Conservation (phyloP, 1,284 basidiomycete genomes). For the Pisolithus thermaeus region DNA sequence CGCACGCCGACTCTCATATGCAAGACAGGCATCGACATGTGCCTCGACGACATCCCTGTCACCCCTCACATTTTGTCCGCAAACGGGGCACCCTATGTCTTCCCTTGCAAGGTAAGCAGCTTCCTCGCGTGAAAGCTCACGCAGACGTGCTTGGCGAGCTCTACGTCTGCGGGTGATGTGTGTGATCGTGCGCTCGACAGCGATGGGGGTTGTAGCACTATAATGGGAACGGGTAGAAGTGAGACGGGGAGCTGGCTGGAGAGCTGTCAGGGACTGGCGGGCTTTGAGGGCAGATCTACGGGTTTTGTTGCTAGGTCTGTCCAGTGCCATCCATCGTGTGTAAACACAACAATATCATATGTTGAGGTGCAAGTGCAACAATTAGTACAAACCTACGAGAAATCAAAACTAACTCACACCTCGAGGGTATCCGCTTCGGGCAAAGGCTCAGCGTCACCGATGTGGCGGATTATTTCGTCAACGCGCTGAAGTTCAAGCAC, state of each 20-base stretch:
- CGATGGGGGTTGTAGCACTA: constrained; percentile 30
- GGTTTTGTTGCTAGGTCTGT: constrained; percentile 35
- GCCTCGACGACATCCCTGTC: constrained; percentile 68
- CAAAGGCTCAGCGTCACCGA: constrained; percentile 48
- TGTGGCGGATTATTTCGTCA: constrained; percentile 54
- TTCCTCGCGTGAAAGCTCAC: constrained; percentile 58
- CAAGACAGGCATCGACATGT: constrained; percentile 71
- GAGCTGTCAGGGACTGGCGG: constrained; percentile 44
- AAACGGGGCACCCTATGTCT: constrained; percentile 58
- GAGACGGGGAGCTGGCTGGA: constrained; percentile 17
- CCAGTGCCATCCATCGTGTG: neutral
- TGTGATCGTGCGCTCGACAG: constrained; percentile 49
- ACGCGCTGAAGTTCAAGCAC: constrained; percentile 62
- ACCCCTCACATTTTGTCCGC: constrained; percentile 48
- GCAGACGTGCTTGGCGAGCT: constrained; percentile 54
- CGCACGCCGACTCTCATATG: constrained; percentile 42
- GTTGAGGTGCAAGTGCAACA: constrained; percentile 1
- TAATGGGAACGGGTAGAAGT: constrained; percentile 9
- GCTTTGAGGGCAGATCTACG: constrained; percentile 64
- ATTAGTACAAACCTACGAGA: constrained; percentile 5
- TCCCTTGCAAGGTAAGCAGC: constrained; percentile 27
- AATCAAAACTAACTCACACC: constrained; percentile 28
- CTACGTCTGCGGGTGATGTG: constrained; percentile 59
- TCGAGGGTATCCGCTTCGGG: constrained; percentile 38
- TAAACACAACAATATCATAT: no score